Percentiles rank a stretch among this genome's conserved stretches.
Evolutionary conservation across 1,284 basidiomycete genomes (phyloP).

Genomic region (Rugosomyces carneus): DNA sequence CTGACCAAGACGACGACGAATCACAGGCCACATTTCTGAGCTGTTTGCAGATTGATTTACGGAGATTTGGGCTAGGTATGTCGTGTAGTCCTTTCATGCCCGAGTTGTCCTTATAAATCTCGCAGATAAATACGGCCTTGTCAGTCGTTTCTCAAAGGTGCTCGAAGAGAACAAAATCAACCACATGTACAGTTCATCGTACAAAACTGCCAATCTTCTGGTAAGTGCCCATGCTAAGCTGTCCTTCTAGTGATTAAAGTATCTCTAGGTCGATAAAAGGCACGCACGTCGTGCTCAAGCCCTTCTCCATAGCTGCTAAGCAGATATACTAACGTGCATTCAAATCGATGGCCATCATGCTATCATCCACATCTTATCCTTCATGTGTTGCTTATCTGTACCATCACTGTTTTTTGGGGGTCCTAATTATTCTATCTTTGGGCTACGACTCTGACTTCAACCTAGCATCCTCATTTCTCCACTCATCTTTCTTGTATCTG

Average conservation of each 20-base stretch:
- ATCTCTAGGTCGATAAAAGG: conserved; percentile 36
- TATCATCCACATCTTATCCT: not conserved
- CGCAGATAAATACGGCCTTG: conserved; percentile 68
- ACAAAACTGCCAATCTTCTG: conserved; percentile 77
- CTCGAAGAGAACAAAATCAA: conserved; percentile 68
- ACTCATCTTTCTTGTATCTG: conserved; percentile 1
- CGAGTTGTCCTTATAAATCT: not conserved
- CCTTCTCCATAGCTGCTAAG: conserved; percentile 36
- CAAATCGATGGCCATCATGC: not conserved
- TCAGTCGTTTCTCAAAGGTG: conserved; percentile 69
- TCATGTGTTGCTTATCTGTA: conserved; percentile 10
- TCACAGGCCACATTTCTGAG: conserved; percentile 37
- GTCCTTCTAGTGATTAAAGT: not conserved
- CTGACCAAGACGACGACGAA: conserved; percentile 31
- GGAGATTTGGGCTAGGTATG: conserved; percentile 62
- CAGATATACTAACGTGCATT: not conserved
- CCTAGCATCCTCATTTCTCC: not conserved
- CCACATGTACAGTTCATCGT: conserved; percentile 82
- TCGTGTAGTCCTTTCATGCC: conserved; percentile 8
- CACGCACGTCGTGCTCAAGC: conserved; percentile 37
- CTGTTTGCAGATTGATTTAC: conserved; percentile 66
- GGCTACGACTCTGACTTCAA: not conserved
- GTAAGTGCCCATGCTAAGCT: conserved; percentile 30
- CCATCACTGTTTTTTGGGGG: not conserved
- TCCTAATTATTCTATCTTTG: not conserved